Base-by-base conservation (phyloP, 805 yeast genomes). In the Clavispora fructus region DNA sequence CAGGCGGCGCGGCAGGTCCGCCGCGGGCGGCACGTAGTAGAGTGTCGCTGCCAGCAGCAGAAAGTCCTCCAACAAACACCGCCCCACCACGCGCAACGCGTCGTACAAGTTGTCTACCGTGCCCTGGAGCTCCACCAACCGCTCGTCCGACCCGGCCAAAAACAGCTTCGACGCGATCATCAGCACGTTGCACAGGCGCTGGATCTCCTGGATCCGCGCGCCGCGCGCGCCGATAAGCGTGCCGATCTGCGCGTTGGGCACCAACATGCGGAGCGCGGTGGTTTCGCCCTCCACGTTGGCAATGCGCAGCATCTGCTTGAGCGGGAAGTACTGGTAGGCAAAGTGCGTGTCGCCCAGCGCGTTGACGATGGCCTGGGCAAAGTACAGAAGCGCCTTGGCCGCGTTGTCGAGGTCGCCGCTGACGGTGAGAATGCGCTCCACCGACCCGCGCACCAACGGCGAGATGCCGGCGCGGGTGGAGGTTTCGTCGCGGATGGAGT, bases 91-190 rank as follows among this genome's bases (percentile, higher is more conserved):
- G 58, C 75, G 68, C 37, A 82, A 63, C 1, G 87, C 77, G 33
- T 72, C 73, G 42, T 79, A 74, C 53, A 90, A 76, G 45, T 81
- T 71, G 38, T 75, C 79, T 1, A 87, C 85, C 7, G 79, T 68
- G 43, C 96, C 97, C 66, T 88, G 96, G 48, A 90, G 72, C 63
- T 90, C 97, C 35, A 90, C 89, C 45, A 89, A 73, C 61, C 96
- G 78, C 64, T 90, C 97, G 42, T 87, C 84, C 7, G 94, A 84
- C 54, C 83, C 83, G 9, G 87, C 86, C 48, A 90, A 75, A 61
- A 82, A 84, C 45, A 87, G 89, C 61, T 88, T 89, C 31, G 95
- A 84, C 10, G 95, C 96, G 45, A 87, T 89, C 79, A 90, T 85
- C 60, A 85, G 83, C 43, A 90, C 88, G 45, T 76, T 71, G 62